Conservation (phyloP, 2,329 filamentous ascomycete species). For the Talaromyces sp. region DNA sequence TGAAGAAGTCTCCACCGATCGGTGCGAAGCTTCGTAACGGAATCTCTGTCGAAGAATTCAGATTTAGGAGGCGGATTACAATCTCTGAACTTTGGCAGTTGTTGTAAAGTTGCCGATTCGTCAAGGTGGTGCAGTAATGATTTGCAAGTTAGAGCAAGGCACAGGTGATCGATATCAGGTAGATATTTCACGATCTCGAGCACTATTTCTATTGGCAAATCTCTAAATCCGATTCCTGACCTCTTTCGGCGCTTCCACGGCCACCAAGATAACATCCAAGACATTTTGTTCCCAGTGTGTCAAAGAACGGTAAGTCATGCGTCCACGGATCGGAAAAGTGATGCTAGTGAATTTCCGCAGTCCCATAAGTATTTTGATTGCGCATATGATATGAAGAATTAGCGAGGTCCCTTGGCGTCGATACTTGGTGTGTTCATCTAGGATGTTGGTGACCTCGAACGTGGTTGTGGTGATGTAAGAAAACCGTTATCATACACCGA, state of each 20-base stretch:
- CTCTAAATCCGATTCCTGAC: not conserved
- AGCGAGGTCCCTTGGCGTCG: not conserved
- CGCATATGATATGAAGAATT: too few species aligned
- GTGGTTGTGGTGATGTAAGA: not conserved
- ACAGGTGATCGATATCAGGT: not conserved
- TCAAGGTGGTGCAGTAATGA: not conserved
- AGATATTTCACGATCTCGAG: not conserved
- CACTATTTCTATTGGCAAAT: not conserved
- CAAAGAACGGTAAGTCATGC: too few species aligned
- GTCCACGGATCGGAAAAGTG: too few species aligned
- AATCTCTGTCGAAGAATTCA: not conserved
- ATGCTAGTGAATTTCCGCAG: too few species aligned
- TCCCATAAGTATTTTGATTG: too few species aligned
- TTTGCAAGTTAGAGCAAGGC: not conserved
- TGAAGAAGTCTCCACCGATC: not conserved
- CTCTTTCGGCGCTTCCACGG: not conserved
- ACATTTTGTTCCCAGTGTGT: not conserved
- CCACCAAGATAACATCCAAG: not conserved
- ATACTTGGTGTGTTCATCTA: too few species aligned
- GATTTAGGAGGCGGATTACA: not conserved
- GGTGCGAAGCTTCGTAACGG: not conserved
- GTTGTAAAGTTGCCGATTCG: not conserved
- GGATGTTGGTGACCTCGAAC: too few species aligned
- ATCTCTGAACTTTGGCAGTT: not conserved
- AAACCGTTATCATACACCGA: too few species aligned